Evolutionary conservation across 495 filamentous ascomycete species (phyloP), one percentile per base, ranked within the genome.

Genomic region (Aspergillus biplanus): DNA sequence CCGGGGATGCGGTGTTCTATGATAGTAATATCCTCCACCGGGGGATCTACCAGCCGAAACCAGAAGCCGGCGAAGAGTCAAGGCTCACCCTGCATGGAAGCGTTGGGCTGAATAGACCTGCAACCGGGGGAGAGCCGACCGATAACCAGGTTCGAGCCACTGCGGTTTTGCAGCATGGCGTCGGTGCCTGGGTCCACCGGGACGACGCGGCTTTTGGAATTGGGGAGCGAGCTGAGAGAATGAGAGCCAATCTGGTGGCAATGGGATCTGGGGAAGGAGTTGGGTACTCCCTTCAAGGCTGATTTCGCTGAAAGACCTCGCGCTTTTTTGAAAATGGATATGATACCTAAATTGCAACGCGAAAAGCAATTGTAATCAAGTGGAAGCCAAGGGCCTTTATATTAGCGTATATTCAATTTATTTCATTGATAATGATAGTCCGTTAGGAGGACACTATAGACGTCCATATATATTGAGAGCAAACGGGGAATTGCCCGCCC

Each of bases 21-120:
- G 85, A 96, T 74, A 93, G 92, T 64, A 93, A 96, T 75, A 94
- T 96, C 56, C 63, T 94, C 70, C 92, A 96, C 60, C 81, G 91
- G 2, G 92, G 90, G 0, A 84, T 88, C n/a, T 96, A 96, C 68
- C 69, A 74, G 66, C 70, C 62, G 5, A 81, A 78, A 57, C 58
- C 52, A 12, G 78, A 74, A 50, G 75, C 79, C 5, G 75, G 69
- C 0, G 66, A 61, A n/a, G 82, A 77, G 68, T 87, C 89, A 73
- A 74, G 92, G 62, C 77, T 90, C 78, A 96, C 91, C 68, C 68
- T 93, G 75, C 91, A 96, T 80, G 92, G 91, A n/a, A 89, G 88
- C 68, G 79, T 96, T 46, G 91, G 91, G 9, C 76, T 86, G 72
- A 83, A 81, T 48, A 75, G 63, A 6, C 9, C 47, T 3, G 16